Evolutionary conservation across 2,329 filamentous ascomycete species (phyloP).

Genomic region (Pseudocercospora macadamiae): DNA sequence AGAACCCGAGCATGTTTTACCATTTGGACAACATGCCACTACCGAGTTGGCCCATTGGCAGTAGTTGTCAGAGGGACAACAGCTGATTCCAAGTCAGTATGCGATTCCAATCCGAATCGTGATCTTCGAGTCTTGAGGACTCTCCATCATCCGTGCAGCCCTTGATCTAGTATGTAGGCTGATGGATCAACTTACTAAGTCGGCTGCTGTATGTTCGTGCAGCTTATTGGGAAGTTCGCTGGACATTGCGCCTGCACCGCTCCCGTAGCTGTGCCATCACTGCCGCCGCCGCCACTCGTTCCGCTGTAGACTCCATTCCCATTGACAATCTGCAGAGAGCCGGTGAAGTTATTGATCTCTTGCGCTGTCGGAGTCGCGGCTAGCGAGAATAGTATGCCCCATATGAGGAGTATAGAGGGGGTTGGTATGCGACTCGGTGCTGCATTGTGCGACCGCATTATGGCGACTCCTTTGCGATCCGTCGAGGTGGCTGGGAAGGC

Average conservation of each 20-base stretch:
- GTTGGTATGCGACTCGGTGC: conserved; percentile 4
- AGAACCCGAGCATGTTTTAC: conserved; percentile 35
- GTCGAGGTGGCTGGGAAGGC: conserved; percentile 20
- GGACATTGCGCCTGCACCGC: conserved; percentile 41
- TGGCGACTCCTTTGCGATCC: conserved; percentile 1
- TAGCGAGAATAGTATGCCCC: conserved; percentile 18
- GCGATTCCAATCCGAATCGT: no score
- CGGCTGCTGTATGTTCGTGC: conserved; percentile 45
- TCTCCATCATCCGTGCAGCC: background rate
- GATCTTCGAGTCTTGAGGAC: no score
- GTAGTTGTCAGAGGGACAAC: conserved; percentile 37
- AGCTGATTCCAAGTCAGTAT: conserved; percentile 28
- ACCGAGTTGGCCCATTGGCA: conserved; percentile 37
- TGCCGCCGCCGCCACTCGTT: conserved; percentile 19
- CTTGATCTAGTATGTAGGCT: background rate
- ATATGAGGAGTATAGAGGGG: conserved; percentile 12
- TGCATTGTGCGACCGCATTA: conserved; percentile 11
- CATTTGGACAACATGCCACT: conserved; percentile 40
- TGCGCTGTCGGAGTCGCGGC: conserved; percentile 20
- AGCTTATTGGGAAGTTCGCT: conserved; percentile 43
- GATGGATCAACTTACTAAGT: conserved; percentile 44
- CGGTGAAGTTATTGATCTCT: conserved; percentile 34
- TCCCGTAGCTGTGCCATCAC: conserved; percentile 14
- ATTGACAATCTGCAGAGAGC: conserved; percentile 32
- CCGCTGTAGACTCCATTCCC: conserved; percentile 24